A percentile compares a stretch with the other conserved stretches of the same genome.
These are phyloP conservation scores for Citrus medica DNA, from an alignment of 345 rosid species.

Conservation along the genomic window DNA sequence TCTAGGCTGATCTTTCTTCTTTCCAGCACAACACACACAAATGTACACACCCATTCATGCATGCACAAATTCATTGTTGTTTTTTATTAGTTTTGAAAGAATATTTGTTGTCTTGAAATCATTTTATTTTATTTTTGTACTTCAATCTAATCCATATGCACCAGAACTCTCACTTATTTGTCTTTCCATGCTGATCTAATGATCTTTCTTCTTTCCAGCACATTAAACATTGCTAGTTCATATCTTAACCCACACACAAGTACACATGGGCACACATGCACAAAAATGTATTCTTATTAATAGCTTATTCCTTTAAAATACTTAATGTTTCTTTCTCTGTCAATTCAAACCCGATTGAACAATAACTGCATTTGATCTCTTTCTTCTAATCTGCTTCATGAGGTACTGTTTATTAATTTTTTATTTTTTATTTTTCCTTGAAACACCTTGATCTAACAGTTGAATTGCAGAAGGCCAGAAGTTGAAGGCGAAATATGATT, in stretches of 20 bases:
- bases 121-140: neutral
- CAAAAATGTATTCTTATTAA: neutral
- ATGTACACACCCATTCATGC: slow-evolving; percentile 7
- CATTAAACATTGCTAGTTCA: slow-evolving; percentile 21
- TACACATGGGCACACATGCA: slow-evolving; percentile 16
- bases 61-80: neutral
- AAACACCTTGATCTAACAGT: neutral
- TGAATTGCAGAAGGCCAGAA: neutral
- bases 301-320: neutral
- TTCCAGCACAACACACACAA: slow-evolving; percentile 35
- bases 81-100: neutral
- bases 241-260: slow-evolving; percentile 3
- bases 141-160: neutral
- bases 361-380: neutral
- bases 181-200: slow-evolving; percentile 22
- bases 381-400: neutral
- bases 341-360: neutral
- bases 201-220: slow-evolving; percentile 44
- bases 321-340: neutral
- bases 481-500: neutral
- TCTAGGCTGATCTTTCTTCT: slow-evolving; percentile 30
- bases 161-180: slow-evolving; percentile 19
- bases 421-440: neutral
- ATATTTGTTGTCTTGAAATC: slow-evolving; percentile 1
- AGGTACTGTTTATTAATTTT: neutral